Conservation (phyloP, 768 basidiomycete genomes). For the Lentinus brumalis region DNA sequence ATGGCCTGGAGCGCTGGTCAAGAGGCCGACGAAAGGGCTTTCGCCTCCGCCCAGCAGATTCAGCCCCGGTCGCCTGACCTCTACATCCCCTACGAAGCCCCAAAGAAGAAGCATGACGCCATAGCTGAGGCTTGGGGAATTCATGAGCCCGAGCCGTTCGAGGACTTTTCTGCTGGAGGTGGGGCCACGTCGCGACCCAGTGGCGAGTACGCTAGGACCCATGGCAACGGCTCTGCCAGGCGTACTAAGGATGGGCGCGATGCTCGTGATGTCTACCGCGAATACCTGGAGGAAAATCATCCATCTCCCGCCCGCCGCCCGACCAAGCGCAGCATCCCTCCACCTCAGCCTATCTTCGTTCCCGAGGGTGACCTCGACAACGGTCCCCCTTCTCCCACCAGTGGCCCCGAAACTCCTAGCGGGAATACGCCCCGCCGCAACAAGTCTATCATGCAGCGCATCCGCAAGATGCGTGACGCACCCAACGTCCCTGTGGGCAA, state of each 20-base stretch:
- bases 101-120: slow-evolving; percentile 86
- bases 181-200: slow-evolving; percentile 37
- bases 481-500: slow-evolving; percentile 75
- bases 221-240: slow-evolving; percentile 39
- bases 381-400: slow-evolving; percentile 39
- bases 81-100: slow-evolving; percentile 53
- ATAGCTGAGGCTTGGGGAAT: slow-evolving; percentile 94
- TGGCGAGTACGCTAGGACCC: slow-evolving; percentile 56
- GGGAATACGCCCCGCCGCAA: slow-evolving; percentile 58
- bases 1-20: slow-evolving; percentile 61
- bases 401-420: slow-evolving; percentile 46
- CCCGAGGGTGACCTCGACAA: slow-evolving; percentile 45
- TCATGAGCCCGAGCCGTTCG: slow-evolving; percentile 88
- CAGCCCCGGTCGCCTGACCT: slow-evolving; percentile 29
- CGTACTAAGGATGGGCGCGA: slow-evolving; percentile 53
- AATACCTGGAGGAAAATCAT: slow-evolving; percentile 44
- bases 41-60: slow-evolving; percentile 27
- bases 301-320: slow-evolving; percentile 31
- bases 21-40: slow-evolving; percentile 45
- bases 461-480: slow-evolving; percentile 84
- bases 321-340: slow-evolving; percentile 64
- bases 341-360: slow-evolving; percentile 82
- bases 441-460: slow-evolving; percentile 85
- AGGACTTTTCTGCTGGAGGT: slow-evolving; percentile 86
- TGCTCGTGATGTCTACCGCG: slow-evolving; percentile 46